A percentile compares a stretch with the other conserved stretches of the same genome.
These are phyloP conservation scores for Phytopythium kandeliae DNA, from an alignment of 352 stramenopile species.

Conservation along the genomic window DNA sequence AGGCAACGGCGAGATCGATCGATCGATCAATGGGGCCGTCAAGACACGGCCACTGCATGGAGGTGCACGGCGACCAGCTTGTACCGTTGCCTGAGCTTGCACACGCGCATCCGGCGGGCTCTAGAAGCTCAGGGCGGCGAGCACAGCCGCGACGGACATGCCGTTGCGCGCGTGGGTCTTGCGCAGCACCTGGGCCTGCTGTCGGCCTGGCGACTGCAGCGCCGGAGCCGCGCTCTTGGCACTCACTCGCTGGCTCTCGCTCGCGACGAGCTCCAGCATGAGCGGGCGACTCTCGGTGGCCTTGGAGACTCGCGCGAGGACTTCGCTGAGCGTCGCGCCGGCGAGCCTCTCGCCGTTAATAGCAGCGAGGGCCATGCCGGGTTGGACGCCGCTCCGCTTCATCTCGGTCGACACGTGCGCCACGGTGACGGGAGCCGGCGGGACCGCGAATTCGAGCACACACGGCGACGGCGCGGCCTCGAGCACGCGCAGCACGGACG, in stretches of 20 bases:
- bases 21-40: too few relatives aligned
- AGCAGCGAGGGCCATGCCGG: slow-evolving; percentile 33
- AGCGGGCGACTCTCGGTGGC: slow-evolving; percentile 16
- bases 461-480: slow-evolving; percentile 29
- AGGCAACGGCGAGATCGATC: too few relatives aligned
- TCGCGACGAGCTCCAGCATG: slow-evolving; percentile 20
- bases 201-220: background rate
- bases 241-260: background rate
- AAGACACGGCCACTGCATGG: too few relatives aligned
- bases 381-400: slow-evolving; percentile 18
- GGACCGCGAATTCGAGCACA: slow-evolving; percentile 38
- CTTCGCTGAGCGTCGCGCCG: slow-evolving; percentile 28
- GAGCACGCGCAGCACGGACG: slow-evolving; percentile 32
- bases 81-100: too few relatives aligned
- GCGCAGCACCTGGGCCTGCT: slow-evolving; percentile 8
- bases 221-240: background rate
- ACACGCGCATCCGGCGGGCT: too few relatives aligned
- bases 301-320: slow-evolving; percentile 16
- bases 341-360: slow-evolving; percentile 28
- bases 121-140: slow-evolving; percentile 27
- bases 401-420: slow-evolving; percentile 22
- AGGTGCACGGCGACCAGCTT: too few relatives aligned
- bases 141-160: slow-evolving; percentile 37
- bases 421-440: slow-evolving; percentile 35
- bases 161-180: slow-evolving; percentile 25